Conservation (phyloP, 768 basidiomycete genomes). For the Leccinum sublutescens region DNA sequence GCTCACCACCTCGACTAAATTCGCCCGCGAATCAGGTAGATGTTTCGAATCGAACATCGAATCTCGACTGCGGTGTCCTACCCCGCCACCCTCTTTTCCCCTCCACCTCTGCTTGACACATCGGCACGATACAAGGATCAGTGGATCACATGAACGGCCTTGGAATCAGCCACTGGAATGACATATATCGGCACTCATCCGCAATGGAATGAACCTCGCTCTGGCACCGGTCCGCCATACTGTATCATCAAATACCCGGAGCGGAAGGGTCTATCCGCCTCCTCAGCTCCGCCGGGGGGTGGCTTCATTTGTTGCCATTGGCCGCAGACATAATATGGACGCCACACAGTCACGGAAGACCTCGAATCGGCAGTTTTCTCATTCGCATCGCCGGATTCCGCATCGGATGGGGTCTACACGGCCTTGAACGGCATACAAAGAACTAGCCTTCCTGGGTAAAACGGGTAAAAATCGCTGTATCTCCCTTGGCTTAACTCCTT, state of each 20-base stretch:
- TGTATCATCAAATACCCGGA: constrained; percentile 51
- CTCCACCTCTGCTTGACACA: constrained; percentile 64
- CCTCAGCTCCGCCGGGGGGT: constrained; percentile 14
- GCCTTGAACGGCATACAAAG: constrained; percentile 31
- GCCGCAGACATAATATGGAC: constrained; percentile 11
- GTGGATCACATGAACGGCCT: constrained; percentile 46
- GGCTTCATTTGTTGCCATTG: constrained; percentile 18
- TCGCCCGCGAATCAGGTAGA: constrained; percentile 39
- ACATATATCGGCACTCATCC: constrained; percentile 66
- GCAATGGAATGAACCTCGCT: constrained; percentile 71
- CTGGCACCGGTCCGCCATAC: constrained; percentile 46
- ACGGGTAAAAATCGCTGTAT: constrained; percentile 47
- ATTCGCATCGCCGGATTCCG: constrained; percentile 3
- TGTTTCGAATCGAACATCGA: constrained; percentile 64
- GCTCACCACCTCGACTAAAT: constrained; percentile 43
- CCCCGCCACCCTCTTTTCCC: constrained; percentile 62
- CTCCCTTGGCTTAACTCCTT: constrained; percentile 40
- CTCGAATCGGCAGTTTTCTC: constrained; percentile 14
- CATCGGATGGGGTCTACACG: constrained; percentile 28
- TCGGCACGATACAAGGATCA: constrained; percentile 59
- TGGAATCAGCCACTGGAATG: constrained; percentile 47
- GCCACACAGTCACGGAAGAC: constrained; percentile 3
- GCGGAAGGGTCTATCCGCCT: constrained; percentile 2
- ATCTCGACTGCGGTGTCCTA: constrained; percentile 46
- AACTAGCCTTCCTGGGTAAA: constrained; percentile 40